Evolutionary conservation across 2,329 filamentous ascomycete species (phyloP), one percentile per base, ranked within the genome.

Genomic region (Cordyceps cicadae): DNA sequence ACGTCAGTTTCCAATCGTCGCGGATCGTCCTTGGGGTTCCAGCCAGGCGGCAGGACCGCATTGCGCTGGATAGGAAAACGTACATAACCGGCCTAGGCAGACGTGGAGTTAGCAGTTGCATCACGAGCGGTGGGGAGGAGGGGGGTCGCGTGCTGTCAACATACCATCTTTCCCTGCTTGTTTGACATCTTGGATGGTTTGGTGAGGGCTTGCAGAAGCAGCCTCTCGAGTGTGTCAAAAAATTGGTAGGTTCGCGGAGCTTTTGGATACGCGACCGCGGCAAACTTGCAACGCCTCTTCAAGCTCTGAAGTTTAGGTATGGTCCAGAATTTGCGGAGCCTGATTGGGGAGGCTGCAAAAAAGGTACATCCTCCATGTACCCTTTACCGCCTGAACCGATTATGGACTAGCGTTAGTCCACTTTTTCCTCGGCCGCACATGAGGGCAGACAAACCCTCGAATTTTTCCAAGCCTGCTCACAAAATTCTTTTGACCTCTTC

Each of bases 121-220:
- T 75, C 70, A 71, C 66, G 75, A 76, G 72, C 75, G 72, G 71
- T 66, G 73, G 70, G 15, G 45, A 26, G 73, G 68, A 69, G 73
- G 68, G 69, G 68, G 69, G 66, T 37, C 34, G 34, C 34, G 34
- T 66, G 68, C 64, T 46, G 17, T 50, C 62, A 63, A 87, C 90
- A 83, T 81, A 97, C 94, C 94, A 99, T 97, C 84, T 99, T 97
- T 79, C 94, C 94, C 79, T 97, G 92, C 78, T 96, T 96, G 84
- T 96, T 75, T 63, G 73, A 72, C 74, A 75, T 75, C 34, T 71
- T 74, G 67, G 37, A 49, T 59, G 61, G 54, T 59, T 60, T 66
- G 52, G 51, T 62, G 69, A 69, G 67, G 67, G 63, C 64, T 67
- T 70, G 68, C 71, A 65, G 62, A 59, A 51, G 70, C 66, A 74